Conservation (phyloP, 2,329 filamentous ascomycete species). For the Corynespora cassiicola region DNA sequence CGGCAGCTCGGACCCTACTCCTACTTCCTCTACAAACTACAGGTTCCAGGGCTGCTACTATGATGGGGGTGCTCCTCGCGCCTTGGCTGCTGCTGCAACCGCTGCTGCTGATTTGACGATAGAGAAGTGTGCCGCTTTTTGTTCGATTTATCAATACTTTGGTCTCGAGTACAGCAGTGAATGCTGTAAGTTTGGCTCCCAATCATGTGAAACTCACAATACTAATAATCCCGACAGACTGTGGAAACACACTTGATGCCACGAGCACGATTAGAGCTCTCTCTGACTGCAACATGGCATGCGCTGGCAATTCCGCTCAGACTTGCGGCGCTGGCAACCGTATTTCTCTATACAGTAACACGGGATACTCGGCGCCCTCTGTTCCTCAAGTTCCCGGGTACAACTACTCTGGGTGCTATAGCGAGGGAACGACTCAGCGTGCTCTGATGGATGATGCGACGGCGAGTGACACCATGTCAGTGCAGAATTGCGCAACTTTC, state of each 20-base stretch:
- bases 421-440: conserved; percentile 34
- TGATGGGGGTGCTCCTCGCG: conserved; percentile 19
- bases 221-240: conserved; percentile 11
- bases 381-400: conserved; percentile 26
- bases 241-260: conserved; percentile 20
- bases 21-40: conserved; percentile 4
- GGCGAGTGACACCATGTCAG: conserved; percentile 38
- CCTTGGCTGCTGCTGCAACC: conserved; percentile 16
- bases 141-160: conserved; percentile 26
- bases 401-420: conserved; percentile 49
- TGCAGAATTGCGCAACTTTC: conserved; percentile 46
- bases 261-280: conserved; percentile 14
- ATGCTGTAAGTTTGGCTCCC: too few relatives aligned
- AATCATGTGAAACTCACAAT: too few relatives aligned
- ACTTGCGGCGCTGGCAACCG: conserved; percentile 25
- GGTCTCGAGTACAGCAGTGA: conserved; percentile 26
- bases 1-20: conserved; percentile 8
- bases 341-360: conserved; percentile 44
- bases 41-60: conserved; percentile 31
- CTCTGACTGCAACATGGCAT: conserved; percentile 30
- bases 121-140: conserved; percentile 27
- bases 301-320: conserved; percentile 21
- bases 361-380: conserved; percentile 36
- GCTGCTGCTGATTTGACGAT: conserved; percentile 23
- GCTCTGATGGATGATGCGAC: conserved; percentile 39